These are phyloP conservation scores for Ophiostoma triangulosporum DNA, from an alignment of 2,329 filamentous ascomycete genomes.

Conservation along the genomic window DNA sequence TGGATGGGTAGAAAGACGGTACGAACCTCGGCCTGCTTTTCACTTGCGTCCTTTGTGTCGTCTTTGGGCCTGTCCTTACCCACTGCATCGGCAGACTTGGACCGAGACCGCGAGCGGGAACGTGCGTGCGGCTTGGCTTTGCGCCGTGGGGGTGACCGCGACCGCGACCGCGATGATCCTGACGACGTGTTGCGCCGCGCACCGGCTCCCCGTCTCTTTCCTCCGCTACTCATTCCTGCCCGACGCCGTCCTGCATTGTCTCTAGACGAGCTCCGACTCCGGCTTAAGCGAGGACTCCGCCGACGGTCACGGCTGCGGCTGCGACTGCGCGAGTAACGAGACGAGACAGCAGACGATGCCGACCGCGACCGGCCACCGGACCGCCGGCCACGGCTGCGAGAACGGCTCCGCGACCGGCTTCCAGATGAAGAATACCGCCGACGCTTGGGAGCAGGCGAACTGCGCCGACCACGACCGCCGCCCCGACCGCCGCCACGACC, in stretches of 20 bases:
- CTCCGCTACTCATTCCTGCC: not conserved
- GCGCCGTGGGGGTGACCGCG: not conserved
- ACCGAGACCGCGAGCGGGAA: slow-evolving; percentile 27
- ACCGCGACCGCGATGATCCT: slow-evolving; percentile 31
- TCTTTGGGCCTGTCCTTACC: slow-evolving; percentile 27
- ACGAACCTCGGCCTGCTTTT: not conserved
- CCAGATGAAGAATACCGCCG: slow-evolving; percentile 35
- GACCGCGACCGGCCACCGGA: slow-evolving; percentile 22
- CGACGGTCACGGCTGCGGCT: slow-evolving; percentile 11
- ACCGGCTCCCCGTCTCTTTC: slow-evolving; percentile 1
- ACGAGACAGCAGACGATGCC: slow-evolving; percentile 18
- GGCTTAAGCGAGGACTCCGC: slow-evolving; percentile 20
- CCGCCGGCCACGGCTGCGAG: slow-evolving; percentile 26
- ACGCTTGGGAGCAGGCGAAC: slow-evolving; percentile 31
- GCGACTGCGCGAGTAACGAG: slow-evolving; percentile 20
- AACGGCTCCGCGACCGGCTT: slow-evolving; percentile 30
- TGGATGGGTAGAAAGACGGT: not conserved
- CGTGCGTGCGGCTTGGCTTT: slow-evolving; percentile 20
- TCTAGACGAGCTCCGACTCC: slow-evolving; percentile 4
- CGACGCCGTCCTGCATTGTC: not conserved
- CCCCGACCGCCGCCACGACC: slow-evolving; percentile 20
- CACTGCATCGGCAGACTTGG: slow-evolving; percentile 45
- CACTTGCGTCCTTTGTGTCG: not conserved
- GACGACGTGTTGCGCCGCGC: slow-evolving; percentile 35
- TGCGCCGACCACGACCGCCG: slow-evolving; percentile 24